Evolutionary conservation across 169 alveolate genomes (phyloP).

Genomic region (Plasmodium knowlesi): DNA sequence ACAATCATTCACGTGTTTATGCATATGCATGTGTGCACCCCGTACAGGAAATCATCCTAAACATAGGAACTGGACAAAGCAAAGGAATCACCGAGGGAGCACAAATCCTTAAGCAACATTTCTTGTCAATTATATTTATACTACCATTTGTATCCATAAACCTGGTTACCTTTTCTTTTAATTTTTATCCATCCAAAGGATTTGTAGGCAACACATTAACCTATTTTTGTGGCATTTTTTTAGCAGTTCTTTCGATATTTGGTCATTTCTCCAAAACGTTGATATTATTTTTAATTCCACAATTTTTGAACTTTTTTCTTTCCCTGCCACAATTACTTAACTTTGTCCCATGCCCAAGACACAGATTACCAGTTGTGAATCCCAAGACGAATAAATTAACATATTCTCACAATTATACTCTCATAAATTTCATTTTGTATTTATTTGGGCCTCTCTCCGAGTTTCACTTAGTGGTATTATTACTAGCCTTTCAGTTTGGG

Average conservation of each 20-base stretch:
- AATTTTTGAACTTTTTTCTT: conserved; percentile 90
- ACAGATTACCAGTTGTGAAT: conserved; percentile 91
- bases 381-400: conserved; percentile 85
- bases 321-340: conserved; percentile 92
- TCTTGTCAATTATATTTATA: conserved; percentile 86
- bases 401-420: conserved; percentile 89
- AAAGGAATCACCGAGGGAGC: conserved; percentile 9
- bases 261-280: conserved; percentile 94
- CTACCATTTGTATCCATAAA: conserved; percentile 90
- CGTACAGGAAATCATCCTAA: conserved; percentile 53
- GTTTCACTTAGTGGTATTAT: conserved; percentile 84
- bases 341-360: conserved; percentile 92
- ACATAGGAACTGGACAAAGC: conserved; percentile 39
- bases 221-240: conserved; percentile 94
- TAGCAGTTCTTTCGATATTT: conserved; percentile 93
- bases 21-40: neutral
- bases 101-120: conserved; percentile 82
- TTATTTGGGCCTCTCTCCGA: conserved; percentile 92
- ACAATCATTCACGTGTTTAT: neutral
- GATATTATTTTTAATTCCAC: conserved; percentile 92
- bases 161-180: conserved; percentile 88
- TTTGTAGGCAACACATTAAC: conserved; percentile 96
- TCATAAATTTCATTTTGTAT: conserved; percentile 89
- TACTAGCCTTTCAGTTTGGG: conserved; percentile 85
- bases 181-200: conserved; percentile 93